phyloP scores from a whole-genome alignment of 345 rosid genomes.

The Schrenkiella parvula region DNA sequence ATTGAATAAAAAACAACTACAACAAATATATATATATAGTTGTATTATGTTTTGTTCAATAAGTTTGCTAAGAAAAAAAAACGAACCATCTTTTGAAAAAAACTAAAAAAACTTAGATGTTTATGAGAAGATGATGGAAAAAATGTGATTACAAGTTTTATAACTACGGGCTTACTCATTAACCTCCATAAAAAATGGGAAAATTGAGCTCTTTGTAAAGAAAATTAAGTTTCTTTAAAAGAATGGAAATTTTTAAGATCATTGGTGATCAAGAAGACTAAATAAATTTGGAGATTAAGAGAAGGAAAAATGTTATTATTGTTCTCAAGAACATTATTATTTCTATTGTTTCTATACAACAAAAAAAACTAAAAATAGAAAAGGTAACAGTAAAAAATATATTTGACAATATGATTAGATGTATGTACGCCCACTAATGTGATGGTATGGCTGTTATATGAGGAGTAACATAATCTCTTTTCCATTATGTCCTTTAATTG shows the following conservation, averaged over 20 bases:
- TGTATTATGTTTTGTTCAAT: background rate
- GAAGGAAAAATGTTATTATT: background rate
- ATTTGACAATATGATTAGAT: background rate
- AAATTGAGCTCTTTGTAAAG: background rate
- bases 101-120: no score
- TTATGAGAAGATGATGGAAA: background rate
- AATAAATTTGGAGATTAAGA: background rate
- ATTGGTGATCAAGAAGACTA: no score
- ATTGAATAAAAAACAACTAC: background rate
- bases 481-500: background rate
- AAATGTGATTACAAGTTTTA: background rate
- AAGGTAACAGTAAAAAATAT: background rate
- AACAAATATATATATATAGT: no score
- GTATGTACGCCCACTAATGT: conserved; percentile 24
- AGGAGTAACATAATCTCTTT: conserved; percentile 49
- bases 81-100: background rate
- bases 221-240: background rate
- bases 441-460: conserved; percentile 94
- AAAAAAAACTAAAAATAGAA: background rate
- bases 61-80: background rate
- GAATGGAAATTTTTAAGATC: no score
- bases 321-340: background rate
- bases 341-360: no score
- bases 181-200: background rate
- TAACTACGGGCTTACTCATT: background rate